Evolutionary conservation across 148 eudicot species (phyloP).

Genomic region (Vaccinium darrowii): DNA sequence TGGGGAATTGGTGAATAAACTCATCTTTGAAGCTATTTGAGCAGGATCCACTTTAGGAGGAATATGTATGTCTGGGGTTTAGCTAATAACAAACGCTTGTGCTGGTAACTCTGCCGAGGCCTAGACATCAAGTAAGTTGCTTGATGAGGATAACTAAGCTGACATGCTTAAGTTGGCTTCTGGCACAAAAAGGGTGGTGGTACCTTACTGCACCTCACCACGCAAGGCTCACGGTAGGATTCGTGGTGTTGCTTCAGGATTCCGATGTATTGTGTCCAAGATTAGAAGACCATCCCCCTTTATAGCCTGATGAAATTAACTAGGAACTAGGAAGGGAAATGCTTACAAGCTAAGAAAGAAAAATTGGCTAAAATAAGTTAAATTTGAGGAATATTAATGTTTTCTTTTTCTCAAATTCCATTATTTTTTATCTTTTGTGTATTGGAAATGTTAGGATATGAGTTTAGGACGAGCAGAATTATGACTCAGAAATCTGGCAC

Average conservation of each 20-base stretch:
- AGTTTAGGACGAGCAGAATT: not conserved
- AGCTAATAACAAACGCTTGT: not conserved
- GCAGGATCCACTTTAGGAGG: not conserved
- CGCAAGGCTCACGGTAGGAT: not conserved
- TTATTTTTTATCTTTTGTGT: not conserved
- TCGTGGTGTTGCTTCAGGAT: not conserved
- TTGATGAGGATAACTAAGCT: not conserved
- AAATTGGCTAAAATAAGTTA: not conserved
- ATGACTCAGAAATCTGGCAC: not conserved
- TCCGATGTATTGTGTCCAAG: not conserved
- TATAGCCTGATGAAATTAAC: not conserved
- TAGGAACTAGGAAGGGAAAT: not conserved
- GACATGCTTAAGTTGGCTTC: not conserved
- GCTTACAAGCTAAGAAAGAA: not conserved
- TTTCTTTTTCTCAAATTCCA: not conserved
- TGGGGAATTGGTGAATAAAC: not conserved
- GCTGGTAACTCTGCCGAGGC: not conserved
- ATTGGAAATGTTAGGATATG: not conserved
- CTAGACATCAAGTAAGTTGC: not conserved
- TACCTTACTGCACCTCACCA: not conserved
- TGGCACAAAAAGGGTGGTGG: not conserved
- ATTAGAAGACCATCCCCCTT: not conserved
- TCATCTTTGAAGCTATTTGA: not conserved
- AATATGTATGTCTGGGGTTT: not conserved
- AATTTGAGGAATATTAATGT: not conserved